phyloP scores from a whole-genome alignment of 2,329 filamentous ascomycete species.

The Verticillium zaregamsianum region DNA sequence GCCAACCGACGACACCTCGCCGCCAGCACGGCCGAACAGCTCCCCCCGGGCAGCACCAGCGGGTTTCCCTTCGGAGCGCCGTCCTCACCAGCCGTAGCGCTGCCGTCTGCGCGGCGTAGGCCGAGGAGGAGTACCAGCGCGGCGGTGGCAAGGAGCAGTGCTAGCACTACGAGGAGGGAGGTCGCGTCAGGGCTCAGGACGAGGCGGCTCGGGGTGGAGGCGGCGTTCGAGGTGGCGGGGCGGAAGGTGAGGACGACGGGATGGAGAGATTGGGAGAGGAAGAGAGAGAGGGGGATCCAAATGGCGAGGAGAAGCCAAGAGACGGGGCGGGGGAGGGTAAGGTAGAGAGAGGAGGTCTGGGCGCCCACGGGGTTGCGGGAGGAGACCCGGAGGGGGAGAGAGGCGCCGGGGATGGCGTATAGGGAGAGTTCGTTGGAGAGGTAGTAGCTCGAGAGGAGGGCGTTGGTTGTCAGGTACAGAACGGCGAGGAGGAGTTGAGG shows the following conservation, averaged over 20 bases:
- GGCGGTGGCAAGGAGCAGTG: constrained; percentile 31
- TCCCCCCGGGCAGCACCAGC: constrained; percentile 39
- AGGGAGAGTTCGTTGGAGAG: constrained; percentile 46
- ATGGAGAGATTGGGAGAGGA: constrained; percentile 35
- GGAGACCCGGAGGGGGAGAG: constrained; percentile 39
- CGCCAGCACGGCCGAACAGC: constrained; percentile 49
- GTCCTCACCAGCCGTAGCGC: constrained; percentile 25
- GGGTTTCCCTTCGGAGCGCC: constrained; percentile 41
- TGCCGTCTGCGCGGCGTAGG: constrained; percentile 31
- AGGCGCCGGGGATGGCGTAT: constrained; percentile 29
- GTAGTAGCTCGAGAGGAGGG: constrained; percentile 42
- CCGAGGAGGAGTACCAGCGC: constrained; percentile 32
- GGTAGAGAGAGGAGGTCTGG: constrained; percentile 43
- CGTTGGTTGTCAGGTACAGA: constrained; percentile 44
- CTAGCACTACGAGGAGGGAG: constrained; percentile 38
- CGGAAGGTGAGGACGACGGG: constrained; percentile 27
- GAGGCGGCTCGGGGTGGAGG: not conserved
- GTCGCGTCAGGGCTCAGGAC: constrained; percentile 32
- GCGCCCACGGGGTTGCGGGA: constrained; percentile 36
- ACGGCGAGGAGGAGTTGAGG: constrained; percentile 44
- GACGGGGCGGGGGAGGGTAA: constrained; percentile 43
- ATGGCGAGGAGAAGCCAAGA: constrained; percentile 40
- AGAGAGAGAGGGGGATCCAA: constrained; percentile 39
- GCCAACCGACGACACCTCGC: constrained; percentile 39
- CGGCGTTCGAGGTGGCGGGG: constrained; percentile 7